A percentile compares a stretch with the other conserved stretches of the same genome.
Conservation (phyloP, 495 filamentous ascomycete genomes). For the Annulohypoxylon nitens region DNA sequence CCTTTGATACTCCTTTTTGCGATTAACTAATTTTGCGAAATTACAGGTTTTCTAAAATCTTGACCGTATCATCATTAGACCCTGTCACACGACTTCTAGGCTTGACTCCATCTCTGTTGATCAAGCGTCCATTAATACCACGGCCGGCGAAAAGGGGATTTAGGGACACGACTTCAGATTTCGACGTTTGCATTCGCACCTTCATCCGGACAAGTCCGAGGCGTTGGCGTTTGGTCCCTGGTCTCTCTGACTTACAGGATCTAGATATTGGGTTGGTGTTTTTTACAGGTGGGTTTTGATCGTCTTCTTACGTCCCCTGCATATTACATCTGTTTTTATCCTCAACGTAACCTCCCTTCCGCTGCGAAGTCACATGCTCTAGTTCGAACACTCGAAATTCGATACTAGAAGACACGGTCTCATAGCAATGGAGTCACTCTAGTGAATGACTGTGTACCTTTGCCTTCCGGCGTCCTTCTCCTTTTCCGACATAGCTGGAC, state of each 20-base stretch:
- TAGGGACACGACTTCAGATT: conserved; percentile 45
- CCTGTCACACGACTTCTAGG: conserved; percentile 47
- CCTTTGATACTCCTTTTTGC: background rate
- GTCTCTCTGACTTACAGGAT: conserved; percentile 51
- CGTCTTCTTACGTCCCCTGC: background rate
- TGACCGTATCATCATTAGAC: conserved; percentile 49
- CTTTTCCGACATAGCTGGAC: background rate
- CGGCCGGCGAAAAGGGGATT: conserved; percentile 42
- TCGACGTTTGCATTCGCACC: conserved; percentile 48
- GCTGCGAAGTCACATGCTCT: no score
- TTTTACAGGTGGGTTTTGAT: conserved; percentile 53
- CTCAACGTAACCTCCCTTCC: background rate
- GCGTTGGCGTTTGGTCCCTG: conserved; percentile 53
- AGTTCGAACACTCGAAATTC: background rate
- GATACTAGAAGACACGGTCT: background rate
- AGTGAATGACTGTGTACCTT: background rate
- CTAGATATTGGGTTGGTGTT: conserved; percentile 50
- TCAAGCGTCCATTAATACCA: conserved; percentile 46
- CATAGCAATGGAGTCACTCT: background rate
- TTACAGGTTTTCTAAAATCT: conserved; percentile 44
- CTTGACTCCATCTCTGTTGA: conserved; percentile 41
- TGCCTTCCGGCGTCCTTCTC: background rate
- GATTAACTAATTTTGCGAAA: conserved; percentile 10
- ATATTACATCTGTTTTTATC: background rate
- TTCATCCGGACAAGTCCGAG: conserved; percentile 48